Base-by-base conservation (phyloP, 2,329 filamentous ascomycete species). In the Aspergillus neotritici region DNA sequence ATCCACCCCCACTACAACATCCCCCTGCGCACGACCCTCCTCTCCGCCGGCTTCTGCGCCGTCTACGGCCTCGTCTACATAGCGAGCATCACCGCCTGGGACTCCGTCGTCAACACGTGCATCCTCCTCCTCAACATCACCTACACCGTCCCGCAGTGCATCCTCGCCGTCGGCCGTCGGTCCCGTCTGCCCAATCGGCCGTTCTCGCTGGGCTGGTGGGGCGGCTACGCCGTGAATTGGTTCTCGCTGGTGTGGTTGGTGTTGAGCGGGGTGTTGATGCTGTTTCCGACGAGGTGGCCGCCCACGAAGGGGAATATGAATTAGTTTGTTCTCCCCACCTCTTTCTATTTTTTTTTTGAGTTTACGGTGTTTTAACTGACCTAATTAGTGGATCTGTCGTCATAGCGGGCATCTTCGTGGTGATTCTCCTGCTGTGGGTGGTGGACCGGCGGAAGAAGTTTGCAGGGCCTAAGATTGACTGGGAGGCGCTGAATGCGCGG, bases 141-240 rank as follows among this genome's bases (percentile, higher is more conserved):
- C 1, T 72, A 70, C 51, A 60, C 65, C 15, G 49, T 72, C 2
- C 66, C 64, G 3, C 72, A 70, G 4, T 73, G 71, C 43, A 57
- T 71, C 2, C 41, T 74, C 55, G 43, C 68, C 13, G 42, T 64
- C 1, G 60, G 60, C 11, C 64, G 71, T 1, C 61, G 69, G 11
- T 37, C 49, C 12, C 50, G 43, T 1, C 51, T 56, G 4, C 43
- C 47, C 11, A 34, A 50, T 37, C 47, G 58, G 3, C 32, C 25
- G 6, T 47, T 47, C 12, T 28, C 43, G 9, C 28, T 47, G 7
- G 44, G 44, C 10, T 16, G 12, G 12, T 36, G 21, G 11, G 8
- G 33, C 7, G 44, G 44, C 2, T 47, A 43, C 10, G 37, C 32
- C 6, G 40, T 37, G 2, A 47, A 47, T 28, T 25, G 31, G 11